Percentiles rank a stretch among this genome's conserved stretches.
Conservation (phyloP, 805 yeast genomes). For the Nematodospora valgi region DNA sequence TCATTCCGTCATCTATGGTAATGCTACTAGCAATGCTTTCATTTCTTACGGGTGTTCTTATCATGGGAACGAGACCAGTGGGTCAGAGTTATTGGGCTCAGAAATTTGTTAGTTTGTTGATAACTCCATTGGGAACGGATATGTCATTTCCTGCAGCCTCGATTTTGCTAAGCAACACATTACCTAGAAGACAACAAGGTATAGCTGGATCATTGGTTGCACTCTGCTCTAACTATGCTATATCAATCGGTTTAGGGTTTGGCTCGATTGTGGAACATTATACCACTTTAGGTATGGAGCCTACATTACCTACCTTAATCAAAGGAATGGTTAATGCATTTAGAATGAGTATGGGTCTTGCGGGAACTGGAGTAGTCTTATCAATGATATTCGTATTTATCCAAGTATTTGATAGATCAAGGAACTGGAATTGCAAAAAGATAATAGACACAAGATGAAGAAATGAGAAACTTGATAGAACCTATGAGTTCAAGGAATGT, state of each 20-base stretch:
- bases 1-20: constrained; percentile 46
- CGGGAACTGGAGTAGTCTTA: constrained; percentile 26
- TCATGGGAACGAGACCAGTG: constrained; percentile 55
- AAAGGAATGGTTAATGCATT: constrained; percentile 24
- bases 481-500: too few relatives aligned
- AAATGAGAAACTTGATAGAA: too few relatives aligned
- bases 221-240: constrained; percentile 69
- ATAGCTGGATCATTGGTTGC: constrained; percentile 73
- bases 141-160: constrained; percentile 75
- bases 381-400: constrained; percentile 15
- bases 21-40: constrained; percentile 50
- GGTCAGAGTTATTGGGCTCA: constrained; percentile 60
- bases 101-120: constrained; percentile 50
- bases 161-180: constrained; percentile 51
- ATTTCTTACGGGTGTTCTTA: constrained; percentile 48
- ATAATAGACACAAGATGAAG: too few relatives aligned
- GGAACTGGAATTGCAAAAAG: too few relatives aligned
- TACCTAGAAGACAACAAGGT: constrained; percentile 68
- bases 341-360: constrained; percentile 31
- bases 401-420: too few relatives aligned
- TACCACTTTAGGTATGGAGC: constrained; percentile 16
- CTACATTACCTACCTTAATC: constrained; percentile 14
- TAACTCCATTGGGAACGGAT: constrained; percentile 73
- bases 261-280: constrained; percentile 34
- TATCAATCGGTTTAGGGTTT: constrained; percentile 33